Evolutionary conservation across 2,329 filamentous ascomycete species (phyloP).

Genomic region (Periconia macrospinosa): DNA sequence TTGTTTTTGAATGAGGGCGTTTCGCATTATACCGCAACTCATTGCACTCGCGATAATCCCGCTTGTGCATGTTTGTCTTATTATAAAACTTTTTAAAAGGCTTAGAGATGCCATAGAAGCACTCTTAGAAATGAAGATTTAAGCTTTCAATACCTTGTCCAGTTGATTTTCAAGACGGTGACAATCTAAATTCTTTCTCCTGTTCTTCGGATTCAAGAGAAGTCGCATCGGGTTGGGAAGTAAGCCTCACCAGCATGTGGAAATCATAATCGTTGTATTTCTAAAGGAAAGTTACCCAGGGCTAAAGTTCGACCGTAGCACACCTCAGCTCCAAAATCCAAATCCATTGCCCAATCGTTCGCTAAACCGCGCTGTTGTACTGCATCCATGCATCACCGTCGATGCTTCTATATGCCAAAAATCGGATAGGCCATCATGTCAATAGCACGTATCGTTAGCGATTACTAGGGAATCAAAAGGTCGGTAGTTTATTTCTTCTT

Average conservation of each 20-base stretch:
- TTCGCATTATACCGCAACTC: constrained; percentile 44
- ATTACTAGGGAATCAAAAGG: no score
- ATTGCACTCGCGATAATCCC: constrained; percentile 14
- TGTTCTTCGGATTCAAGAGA: no score
- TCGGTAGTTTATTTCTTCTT: constrained; percentile 11
- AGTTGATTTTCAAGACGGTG: background rate
- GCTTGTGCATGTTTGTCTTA: constrained; percentile 9
- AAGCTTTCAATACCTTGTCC: background rate
- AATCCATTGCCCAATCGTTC: background rate
- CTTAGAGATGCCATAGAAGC: constrained; percentile 26
- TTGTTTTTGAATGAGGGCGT: constrained; percentile 1
- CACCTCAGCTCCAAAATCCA: constrained; percentile 8
- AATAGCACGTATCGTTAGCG: no score
- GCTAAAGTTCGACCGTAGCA: background rate
- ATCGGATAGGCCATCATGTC: no score
- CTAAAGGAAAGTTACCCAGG: background rate
- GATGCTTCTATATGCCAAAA: background rate
- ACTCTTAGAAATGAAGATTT: constrained; percentile 18
- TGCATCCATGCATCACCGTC: background rate
- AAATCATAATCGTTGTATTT: constrained; percentile 20
- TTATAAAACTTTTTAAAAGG: constrained; percentile 24
- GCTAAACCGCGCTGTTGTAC: background rate
- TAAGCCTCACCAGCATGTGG: constrained; percentile 4
- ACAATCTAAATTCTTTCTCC: no score
- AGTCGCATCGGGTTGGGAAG: no score